A percentile compares a stretch with the other conserved stretches of the same genome.
phyloP scores from a whole-genome alignment of 2,329 filamentous ascomycete species.

The Trichophyton verrucosum region DNA sequence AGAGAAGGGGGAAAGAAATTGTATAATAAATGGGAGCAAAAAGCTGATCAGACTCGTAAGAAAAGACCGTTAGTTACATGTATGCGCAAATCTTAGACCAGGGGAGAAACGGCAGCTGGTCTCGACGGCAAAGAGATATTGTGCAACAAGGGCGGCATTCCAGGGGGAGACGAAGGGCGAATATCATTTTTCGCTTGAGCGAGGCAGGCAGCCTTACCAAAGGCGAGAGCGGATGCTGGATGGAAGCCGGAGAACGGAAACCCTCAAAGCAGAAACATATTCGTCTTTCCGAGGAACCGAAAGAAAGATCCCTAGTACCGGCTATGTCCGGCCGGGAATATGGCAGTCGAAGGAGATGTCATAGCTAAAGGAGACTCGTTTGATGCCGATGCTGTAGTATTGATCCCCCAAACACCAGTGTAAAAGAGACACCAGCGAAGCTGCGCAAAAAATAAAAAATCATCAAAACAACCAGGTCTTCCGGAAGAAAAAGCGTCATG shows the following conservation, averaged over 20 bases:
- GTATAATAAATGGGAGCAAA: neutral
- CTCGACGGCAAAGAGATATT: neutral
- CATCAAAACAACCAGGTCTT: neutral
- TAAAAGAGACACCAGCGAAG: neutral
- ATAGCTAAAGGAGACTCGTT: neutral
- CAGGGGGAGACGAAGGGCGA: neutral
- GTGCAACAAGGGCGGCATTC: neutral
- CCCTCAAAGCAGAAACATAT: neutral
- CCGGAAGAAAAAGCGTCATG: neutral
- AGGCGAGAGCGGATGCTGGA: neutral
- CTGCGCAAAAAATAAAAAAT: neutral
- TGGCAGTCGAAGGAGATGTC: neutral
- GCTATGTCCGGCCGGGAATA: neutral
- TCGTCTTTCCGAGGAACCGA: neutral
- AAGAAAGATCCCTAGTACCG: neutral
- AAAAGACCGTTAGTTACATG: slow-evolving; percentile 2
- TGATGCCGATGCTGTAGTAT: neutral
- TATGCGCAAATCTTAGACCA: neutral
- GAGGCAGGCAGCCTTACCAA: neutral
- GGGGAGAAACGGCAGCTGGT: neutral
- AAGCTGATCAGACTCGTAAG: neutral
- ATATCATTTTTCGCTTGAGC: neutral
- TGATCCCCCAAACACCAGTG: neutral
- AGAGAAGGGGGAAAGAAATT: neutral
- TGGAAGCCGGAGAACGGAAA: neutral